Base-by-base conservation (phyloP, 257 asterid genomes). In the Solanum bulbocastanum region DNA sequence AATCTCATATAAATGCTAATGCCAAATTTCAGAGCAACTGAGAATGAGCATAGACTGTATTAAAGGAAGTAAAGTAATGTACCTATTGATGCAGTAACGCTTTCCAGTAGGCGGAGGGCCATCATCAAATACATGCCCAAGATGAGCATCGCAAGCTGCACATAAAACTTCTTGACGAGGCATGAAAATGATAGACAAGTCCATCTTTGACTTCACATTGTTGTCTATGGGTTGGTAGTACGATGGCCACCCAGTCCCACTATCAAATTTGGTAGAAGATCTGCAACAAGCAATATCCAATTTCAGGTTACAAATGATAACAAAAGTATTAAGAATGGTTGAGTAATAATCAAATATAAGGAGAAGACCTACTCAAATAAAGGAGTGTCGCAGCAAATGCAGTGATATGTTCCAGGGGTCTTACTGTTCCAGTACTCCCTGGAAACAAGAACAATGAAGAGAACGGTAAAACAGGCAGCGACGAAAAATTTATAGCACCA, bases 181-280 rank as follows among this genome's bases (percentile, higher is more conserved):
- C 97, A 96, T 95, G 95, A 95, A 91, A 74, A 96, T 94, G 76
- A 96, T 90, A 10, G 99, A 96, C 91, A 93, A 56, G 91, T 96
- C 99, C 84, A 95, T 90, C 89, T 96, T 94, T 10, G 98, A 95
- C 90, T 93, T 94, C 94, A 93, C 98, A 23, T 96, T 96, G 92
- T 92, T 89, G 32, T 92, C 97, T 8, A 95, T 83, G 13, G 99
- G 98, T 82, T 92, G 90, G 87, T 96, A 94, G 83, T 96, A 96
- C 8, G 99, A 96, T 52, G 99, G 99, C 98, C 99, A 96, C 72
- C 99, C 99, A 1, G 98, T 96, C 78, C 98, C 98, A 65, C 99
- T 96, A 14, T 96, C 99, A 76, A 94, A 96, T 89, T 96, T 96
- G 84, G 98, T 94, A 22, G 98, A 91, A 83, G 99, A 96, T 89